Evolutionary conservation across 805 yeast genomes (phyloP).

Genomic region (Pichia nakasei): DNA sequence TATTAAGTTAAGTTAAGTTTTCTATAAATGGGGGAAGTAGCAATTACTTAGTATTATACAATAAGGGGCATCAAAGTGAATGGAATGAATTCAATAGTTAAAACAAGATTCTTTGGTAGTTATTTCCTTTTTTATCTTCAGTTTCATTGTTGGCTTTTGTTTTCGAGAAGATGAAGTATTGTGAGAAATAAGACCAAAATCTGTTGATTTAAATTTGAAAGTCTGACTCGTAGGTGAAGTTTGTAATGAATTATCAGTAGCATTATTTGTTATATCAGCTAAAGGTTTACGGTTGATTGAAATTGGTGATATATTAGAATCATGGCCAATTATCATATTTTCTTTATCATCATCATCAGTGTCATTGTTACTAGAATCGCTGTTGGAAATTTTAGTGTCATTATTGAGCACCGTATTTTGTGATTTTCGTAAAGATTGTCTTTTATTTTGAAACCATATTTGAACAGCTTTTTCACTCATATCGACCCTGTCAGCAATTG

Average conservation of each 20-base stretch:
- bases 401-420: background rate
- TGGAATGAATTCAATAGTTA: too few relatives aligned
- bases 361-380: background rate
- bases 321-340: too few relatives aligned
- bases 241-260: background rate
- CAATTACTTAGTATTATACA: too few relatives aligned
- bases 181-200: slow-evolving; percentile 24
- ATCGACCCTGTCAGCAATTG: slow-evolving; percentile 70
- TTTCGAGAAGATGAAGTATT: slow-evolving; percentile 15
- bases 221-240: slow-evolving; percentile 16
- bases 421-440: slow-evolving; percentile 66
- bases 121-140: slow-evolving; percentile 9
- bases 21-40: too few relatives aligned
- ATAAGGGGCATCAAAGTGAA: too few relatives aligned
- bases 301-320: background rate
- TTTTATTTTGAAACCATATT: slow-evolving; percentile 95
- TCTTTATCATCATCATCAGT: background rate
- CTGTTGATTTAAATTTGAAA: slow-evolving; percentile 29
- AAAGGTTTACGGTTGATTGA: background rate
- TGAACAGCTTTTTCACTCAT: slow-evolving; percentile 99
- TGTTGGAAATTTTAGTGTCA: background rate
- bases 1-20: too few relatives aligned
- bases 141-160: slow-evolving; percentile 26
- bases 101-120: background rate
- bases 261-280: slow-evolving; percentile 6